Conservation (phyloP, 176 grass and related monocot genomes). For the Carex scoparia region DNA sequence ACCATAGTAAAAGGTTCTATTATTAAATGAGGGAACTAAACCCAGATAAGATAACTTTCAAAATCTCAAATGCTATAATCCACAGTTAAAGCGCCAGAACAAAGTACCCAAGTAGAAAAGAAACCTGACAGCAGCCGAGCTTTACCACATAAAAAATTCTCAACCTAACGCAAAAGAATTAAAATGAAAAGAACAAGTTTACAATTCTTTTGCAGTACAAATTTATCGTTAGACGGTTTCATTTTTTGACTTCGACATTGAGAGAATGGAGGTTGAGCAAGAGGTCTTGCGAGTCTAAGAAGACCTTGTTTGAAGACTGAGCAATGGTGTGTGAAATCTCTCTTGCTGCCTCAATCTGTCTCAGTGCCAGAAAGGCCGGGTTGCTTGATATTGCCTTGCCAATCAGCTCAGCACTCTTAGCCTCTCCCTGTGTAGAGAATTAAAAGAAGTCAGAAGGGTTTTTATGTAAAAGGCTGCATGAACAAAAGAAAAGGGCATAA, state of each 20-base stretch:
- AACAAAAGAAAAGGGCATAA: background rate
- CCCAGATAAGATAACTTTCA: background rate
- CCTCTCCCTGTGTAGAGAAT: constrained; percentile 60
- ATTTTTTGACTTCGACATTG: constrained; percentile 20
- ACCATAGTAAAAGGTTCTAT: background rate
- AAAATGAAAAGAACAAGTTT: constrained; percentile 1
- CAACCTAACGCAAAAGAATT: background rate
- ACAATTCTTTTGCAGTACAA: background rate
- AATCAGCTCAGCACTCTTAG: constrained; percentile 89
- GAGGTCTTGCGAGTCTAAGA: constrained; percentile 65
- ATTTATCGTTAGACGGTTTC: background rate
- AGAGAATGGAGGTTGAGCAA: constrained; percentile 71
- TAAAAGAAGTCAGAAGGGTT: background rate
- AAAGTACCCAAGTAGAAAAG: background rate
- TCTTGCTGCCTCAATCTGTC: constrained; percentile 79
- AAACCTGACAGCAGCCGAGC: background rate
- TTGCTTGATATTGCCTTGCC: constrained; percentile 76
- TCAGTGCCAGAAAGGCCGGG: constrained; percentile 69
- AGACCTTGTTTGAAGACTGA: constrained; percentile 67
- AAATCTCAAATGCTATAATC: constrained; percentile 10
- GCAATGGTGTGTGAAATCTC: constrained; percentile 81
- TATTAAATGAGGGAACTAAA: constrained; percentile 20
- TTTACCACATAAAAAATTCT: constrained; percentile 4
- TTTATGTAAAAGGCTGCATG: background rate
- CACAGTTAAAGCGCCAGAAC: background rate